Evolutionary conservation across 495 filamentous ascomycete genomes (phyloP).

Genomic region (Ascobolus immersus): DNA sequence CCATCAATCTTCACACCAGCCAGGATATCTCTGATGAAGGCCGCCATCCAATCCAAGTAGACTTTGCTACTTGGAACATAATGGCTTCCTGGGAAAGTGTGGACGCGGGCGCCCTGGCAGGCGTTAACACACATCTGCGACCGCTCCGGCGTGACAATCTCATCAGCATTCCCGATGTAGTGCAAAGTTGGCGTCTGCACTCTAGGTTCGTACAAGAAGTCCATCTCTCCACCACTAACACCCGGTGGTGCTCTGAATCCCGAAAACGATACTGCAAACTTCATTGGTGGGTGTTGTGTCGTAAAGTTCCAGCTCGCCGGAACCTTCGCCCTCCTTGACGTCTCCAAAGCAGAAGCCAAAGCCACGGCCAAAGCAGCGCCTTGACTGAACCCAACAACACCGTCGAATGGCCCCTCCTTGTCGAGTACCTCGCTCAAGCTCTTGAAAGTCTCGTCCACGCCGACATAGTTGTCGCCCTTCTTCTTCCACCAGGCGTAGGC

Average conservation of each 20-base stretch:
- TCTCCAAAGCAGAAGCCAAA: conserved; percentile 45
- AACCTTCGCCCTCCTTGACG: conserved; percentile 19
- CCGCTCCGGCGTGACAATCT: conserved; percentile 57
- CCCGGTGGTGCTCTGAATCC: conserved; percentile 44
- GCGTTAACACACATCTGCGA: conserved; percentile 38
- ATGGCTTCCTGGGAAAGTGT: conserved; percentile 81
- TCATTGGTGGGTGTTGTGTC: conserved; percentile 30
- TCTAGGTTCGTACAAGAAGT: conserved; percentile 46
- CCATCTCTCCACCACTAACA: conserved; percentile 16
- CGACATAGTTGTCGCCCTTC: conserved; percentile 18
- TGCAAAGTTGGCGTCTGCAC: conserved; percentile 58
- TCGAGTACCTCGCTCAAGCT: neutral
- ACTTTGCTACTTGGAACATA: conserved; percentile 63
- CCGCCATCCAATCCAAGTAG: conserved; percentile 46
- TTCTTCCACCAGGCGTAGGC: conserved; percentile 17
- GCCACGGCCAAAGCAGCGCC: conserved; percentile 20
- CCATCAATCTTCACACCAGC: conserved; percentile 18
- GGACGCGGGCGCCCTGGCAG: conserved; percentile 31
- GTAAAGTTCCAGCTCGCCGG: conserved; percentile 17
- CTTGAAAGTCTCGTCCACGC: conserved; percentile 21
- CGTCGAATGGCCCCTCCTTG: conserved; percentile 18
- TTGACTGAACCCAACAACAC: conserved; percentile 19
- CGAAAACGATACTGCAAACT: conserved; percentile 54
- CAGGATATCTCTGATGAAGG: conserved; percentile 42
- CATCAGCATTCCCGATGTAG: conserved; percentile 64